Evolutionary conservation across 345 rosid species (phyloP), one percentile per base, ranked within the genome.

Genomic region (Kernera saxatilis): DNA sequence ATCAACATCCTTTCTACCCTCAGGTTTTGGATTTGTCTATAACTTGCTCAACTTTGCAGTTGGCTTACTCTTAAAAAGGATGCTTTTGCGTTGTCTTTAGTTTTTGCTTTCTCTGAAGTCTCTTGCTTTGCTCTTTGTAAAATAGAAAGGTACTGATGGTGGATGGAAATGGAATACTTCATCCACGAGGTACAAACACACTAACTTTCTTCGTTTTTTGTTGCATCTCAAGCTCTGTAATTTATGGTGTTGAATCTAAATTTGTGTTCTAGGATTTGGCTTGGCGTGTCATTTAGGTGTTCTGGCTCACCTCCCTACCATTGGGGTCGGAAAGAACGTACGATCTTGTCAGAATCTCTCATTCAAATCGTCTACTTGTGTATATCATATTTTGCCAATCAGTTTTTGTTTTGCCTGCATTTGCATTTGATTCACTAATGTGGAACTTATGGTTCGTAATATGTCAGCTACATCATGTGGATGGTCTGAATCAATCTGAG

Each of bases 141-240:
- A 41, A 45, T 12, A 51, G n/a, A 59, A 87, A 93, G 97, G 80
- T 93, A 63, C 40, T 91, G 29, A 76, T 88, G 84, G 97, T 91
- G 30, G 99, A 94, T 84, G 97, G 96, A 54, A 91, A 91, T 77
- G 97, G 97, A 29, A 67, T 93, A 54, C 99, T 91, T 79, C 97
- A 94, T 80, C 93, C 99, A 46, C 86, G 91, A 82, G 97, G 98
- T 84, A 77, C 74, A 81, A 70, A 56, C 18, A n/a, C 35, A 6
- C 23, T 15, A 37, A 6, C 11, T 64, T 45, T 44, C 39, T 25
- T 54, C 9, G 1, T 43, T 51, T 56, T 11, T 35, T 44, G 14
- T 15, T 10, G n/a, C 10, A 39, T 51, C 14, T 32, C 58, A 36
- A 63, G 23, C 60, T 76, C 18, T 75, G 48, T 53, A n/a, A 22